Evolutionary conservation across 2,329 filamentous ascomycete species (phyloP).

Genomic region (Phaeosphaeriaceae sp.): DNA sequence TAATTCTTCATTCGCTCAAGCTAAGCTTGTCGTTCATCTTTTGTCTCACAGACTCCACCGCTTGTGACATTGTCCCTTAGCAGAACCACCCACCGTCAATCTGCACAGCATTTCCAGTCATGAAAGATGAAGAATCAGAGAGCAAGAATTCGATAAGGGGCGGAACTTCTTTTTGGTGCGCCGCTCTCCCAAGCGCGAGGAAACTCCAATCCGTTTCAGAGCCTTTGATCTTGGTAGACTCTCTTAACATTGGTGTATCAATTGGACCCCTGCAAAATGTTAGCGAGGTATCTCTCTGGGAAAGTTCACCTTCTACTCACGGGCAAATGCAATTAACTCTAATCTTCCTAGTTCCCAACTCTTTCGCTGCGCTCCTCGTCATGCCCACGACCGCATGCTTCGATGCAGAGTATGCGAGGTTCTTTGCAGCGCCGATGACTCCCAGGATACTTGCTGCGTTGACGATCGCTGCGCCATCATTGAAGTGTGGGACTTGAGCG

Average conservation of each 20-base stretch:
- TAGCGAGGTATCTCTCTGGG: no score
- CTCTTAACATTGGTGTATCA: slow-evolving; percentile 45
- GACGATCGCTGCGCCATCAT: slow-evolving; percentile 47
- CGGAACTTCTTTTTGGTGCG: slow-evolving; percentile 47
- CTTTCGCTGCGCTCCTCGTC: slow-evolving; percentile 49
- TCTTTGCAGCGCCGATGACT: slow-evolving; percentile 50
- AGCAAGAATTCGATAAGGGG: slow-evolving; percentile 58
- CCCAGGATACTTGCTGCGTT: slow-evolving; percentile 62
- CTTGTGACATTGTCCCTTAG: slow-evolving; percentile 11
- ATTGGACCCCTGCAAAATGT: slow-evolving; percentile 29
- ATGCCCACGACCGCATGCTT: slow-evolving; percentile 53
- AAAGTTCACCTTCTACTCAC: slow-evolving; percentile 24
- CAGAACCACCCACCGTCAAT: slow-evolving; percentile 57
- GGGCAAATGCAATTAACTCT: slow-evolving; percentile 46
- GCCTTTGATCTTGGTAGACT: slow-evolving; percentile 25
- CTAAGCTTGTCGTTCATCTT: no score
- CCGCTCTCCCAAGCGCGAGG: slow-evolving; percentile 32
- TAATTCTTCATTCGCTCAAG: no score
- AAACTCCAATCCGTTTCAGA: slow-evolving; percentile 25
- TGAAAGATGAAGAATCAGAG: slow-evolving; percentile 54
- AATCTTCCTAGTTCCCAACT: slow-evolving; percentile 45
- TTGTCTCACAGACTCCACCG: no score
- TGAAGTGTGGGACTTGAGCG: slow-evolving; percentile 52
- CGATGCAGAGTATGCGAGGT: slow-evolving; percentile 45
- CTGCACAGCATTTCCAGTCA: slow-evolving; percentile 54